Percentiles rank a stretch among this genome's conserved stretches.
phyloP scores from a whole-genome alignment of 2,329 filamentous ascomycete genomes.

The Colletotrichum siamense region DNA sequence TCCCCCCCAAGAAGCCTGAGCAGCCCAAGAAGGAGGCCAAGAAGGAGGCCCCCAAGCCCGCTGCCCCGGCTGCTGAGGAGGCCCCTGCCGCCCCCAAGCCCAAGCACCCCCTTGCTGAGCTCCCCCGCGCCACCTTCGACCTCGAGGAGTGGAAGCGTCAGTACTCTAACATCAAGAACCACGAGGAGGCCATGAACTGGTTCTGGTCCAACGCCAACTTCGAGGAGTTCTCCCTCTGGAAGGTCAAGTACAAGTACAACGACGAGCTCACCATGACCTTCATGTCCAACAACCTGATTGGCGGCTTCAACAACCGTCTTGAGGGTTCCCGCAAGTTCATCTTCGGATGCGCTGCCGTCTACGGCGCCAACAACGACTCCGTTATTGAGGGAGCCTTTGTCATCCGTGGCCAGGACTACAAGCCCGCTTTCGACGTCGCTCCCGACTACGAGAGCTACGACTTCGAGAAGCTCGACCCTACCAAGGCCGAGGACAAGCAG shows the following conservation, averaged over 20 bases:
- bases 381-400: constrained; percentile 93
- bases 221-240: constrained; percentile 96
- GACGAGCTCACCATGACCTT: constrained; percentile 96
- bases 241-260: constrained; percentile 98
- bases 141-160: constrained; percentile 99
- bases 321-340: constrained; percentile 98
- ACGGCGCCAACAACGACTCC: constrained; percentile 86
- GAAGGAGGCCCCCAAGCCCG: constrained; percentile 33
- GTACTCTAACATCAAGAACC: constrained; percentile 79
- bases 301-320: constrained; percentile 96
- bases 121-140: constrained; percentile 79
- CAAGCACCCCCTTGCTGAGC: constrained; percentile 93
- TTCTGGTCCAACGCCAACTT: constrained; percentile 98
- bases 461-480: constrained; percentile 95
- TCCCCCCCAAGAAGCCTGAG: constrained; percentile 79
- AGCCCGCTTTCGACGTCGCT: constrained; percentile 92
- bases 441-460: constrained; percentile 96
- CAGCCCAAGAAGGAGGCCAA: constrained; percentile 67
- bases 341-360: constrained; percentile 91
- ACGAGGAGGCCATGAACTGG: constrained; percentile 89
- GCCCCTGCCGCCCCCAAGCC: constrained; percentile 77
- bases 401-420: constrained; percentile 87
- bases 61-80: constrained; percentile 48
- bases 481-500: constrained; percentile 82
- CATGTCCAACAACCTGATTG: constrained; percentile 99